phyloP scores from a whole-genome alignment of 805 yeast genomes.

The Yamadazyma philogaea region DNA sequence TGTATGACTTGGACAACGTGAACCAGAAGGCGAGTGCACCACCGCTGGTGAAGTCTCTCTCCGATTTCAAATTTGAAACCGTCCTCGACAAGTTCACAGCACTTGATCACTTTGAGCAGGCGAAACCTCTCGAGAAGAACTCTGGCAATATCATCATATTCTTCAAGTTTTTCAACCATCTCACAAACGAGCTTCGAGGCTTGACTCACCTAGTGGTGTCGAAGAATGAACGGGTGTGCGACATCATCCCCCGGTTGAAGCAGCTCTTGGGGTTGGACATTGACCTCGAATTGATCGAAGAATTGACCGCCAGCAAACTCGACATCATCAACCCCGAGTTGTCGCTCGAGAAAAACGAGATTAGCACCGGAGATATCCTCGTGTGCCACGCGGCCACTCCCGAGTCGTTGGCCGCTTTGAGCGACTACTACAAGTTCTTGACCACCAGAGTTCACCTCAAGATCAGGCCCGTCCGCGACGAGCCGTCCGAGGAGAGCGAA shows the following conservation, averaged over 20 bases:
- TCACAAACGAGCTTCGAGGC: conserved; percentile 56
- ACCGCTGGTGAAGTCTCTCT: conserved; percentile 6
- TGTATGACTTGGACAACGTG: conserved; percentile 27
- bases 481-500: conserved; percentile 16
- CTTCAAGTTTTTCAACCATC: conserved; percentile 65
- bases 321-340: conserved; percentile 38
- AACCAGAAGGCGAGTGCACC: neutral
- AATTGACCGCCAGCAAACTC: conserved; percentile 53
- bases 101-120: neutral
- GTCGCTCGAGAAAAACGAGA: conserved; percentile 54
- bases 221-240: conserved; percentile 43
- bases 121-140: conserved; percentile 1
- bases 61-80: conserved; percentile 22
- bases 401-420: conserved; percentile 12
- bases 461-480: conserved; percentile 23
- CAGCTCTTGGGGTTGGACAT: conserved; percentile 38
- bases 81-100: conserved; percentile 16
- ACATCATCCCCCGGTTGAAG: conserved; percentile 40
- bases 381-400: conserved; percentile 25
- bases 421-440: conserved; percentile 52
- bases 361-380: conserved; percentile 68
- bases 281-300: conserved; percentile 48
- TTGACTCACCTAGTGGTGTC: conserved; percentile 56
- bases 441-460: conserved; percentile 58
- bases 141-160: conserved; percentile 32